Percentiles rank a stretch among this genome's conserved stretches.
Evolutionary conservation across 1,284 basidiomycete species (phyloP).

Genomic region (Cutaneotrichosporon cyanovorans): DNA sequence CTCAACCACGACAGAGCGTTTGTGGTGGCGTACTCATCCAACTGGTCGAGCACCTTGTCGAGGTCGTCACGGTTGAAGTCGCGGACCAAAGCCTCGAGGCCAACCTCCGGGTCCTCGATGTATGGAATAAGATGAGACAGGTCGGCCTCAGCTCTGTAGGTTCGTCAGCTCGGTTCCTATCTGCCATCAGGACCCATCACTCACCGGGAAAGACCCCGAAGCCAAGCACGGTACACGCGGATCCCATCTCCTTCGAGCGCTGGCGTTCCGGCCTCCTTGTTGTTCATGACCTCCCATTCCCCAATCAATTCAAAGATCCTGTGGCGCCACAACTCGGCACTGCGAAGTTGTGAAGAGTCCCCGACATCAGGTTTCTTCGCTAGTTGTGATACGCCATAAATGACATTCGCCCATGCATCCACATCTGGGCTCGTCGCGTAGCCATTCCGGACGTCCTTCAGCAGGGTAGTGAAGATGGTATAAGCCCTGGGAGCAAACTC

Average conservation of each 20-base stretch:
- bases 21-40: conserved; percentile 20
- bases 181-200: too few relatives aligned
- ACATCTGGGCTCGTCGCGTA: conserved; percentile 26
- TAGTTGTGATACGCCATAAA: conserved; percentile 31
- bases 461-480: conserved; percentile 38
- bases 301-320: conserved; percentile 5
- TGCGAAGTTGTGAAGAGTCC: neutral
- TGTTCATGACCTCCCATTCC: conserved; percentile 28
- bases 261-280: neutral
- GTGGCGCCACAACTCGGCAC: conserved; percentile 8
- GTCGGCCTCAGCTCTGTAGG: conserved; percentile 21
- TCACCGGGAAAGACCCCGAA: conserved; percentile 4
- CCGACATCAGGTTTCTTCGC: conserved; percentile 6
- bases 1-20: conserved; percentile 16
- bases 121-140: conserved; percentile 31
- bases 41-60: conserved; percentile 23
- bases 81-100: conserved; percentile 16
- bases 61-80: conserved; percentile 25
- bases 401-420: conserved; percentile 37
- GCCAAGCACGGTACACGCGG: conserved; percentile 42
- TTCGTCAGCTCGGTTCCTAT: conserved; percentile 1
- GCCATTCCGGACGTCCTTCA: conserved; percentile 26
- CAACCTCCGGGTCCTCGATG: conserved; percentile 15
- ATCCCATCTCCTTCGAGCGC: conserved; percentile 28
- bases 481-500: conserved; percentile 41